These are phyloP conservation scores for Triticum turgidum DNA, from an alignment of 176 grass and related monocot genomes.

Conservation along the genomic window DNA sequence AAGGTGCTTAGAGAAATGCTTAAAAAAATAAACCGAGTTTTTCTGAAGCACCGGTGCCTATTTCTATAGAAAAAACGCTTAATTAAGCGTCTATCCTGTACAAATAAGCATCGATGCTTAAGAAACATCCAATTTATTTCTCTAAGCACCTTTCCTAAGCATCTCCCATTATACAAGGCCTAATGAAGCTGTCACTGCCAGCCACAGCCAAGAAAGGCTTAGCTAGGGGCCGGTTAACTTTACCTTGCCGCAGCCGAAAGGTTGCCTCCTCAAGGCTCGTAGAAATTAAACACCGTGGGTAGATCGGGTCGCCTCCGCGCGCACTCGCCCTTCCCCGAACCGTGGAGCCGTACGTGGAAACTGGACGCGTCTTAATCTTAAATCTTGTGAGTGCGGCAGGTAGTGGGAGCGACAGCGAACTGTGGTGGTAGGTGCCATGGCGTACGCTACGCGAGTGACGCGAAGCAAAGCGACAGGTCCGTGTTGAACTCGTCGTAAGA, in stretches of 20 bases:
- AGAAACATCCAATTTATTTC: no score
- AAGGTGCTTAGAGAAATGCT: no score
- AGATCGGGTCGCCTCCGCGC: neutral
- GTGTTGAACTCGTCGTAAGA: neutral
- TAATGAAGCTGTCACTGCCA: neutral
- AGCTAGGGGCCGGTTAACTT: neutral
- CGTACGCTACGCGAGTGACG: neutral
- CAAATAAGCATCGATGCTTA: no score
- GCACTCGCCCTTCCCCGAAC: conserved; percentile 4
- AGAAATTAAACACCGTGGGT: neutral
- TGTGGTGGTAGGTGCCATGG: neutral
- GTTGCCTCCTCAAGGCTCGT: neutral
- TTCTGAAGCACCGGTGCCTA: no score
- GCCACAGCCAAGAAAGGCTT: neutral
- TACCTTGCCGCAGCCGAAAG: neutral
- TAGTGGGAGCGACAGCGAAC: neutral
- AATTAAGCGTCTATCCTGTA: no score
- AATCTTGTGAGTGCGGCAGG: neutral
- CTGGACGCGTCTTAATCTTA: neutral
- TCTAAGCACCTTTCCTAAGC: no score
- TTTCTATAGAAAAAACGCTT: no score
- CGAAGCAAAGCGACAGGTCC: neutral
- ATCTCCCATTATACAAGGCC: no score
- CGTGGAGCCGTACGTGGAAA: conserved; percentile 7
- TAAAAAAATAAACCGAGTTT: no score